Evolutionary conservation across 768 basidiomycete species (phyloP).

Genomic region (Collybia mongolica): DNA sequence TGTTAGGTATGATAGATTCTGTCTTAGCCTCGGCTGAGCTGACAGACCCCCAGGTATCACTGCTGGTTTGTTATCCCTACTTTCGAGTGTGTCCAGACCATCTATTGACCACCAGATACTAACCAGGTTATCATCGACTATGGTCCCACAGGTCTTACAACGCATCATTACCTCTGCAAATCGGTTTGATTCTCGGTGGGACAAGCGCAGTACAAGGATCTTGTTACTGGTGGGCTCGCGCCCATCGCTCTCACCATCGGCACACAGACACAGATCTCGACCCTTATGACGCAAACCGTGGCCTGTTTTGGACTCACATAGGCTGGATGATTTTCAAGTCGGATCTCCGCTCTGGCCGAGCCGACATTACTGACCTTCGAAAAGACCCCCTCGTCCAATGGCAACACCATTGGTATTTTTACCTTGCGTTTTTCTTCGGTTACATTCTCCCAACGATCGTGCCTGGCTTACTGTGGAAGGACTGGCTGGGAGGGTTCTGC

Average conservation of each 20-base stretch:
- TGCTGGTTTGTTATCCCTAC: constrained; percentile 33
- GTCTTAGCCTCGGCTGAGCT: constrained; percentile 12
- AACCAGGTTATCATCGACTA: constrained; percentile 72
- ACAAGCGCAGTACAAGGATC: constrained; percentile 86
- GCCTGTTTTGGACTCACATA: constrained; percentile 76
- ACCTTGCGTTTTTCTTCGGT: constrained; percentile 64
- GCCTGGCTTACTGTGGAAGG: constrained; percentile 70
- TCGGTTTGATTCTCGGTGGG: constrained; percentile 70
- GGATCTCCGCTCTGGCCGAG: constrained; percentile 63
- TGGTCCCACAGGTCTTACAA: constrained; percentile 88
- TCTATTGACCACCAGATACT: background rate
- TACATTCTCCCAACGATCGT: constrained; percentile 65
- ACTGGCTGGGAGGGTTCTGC: constrained; percentile 77
- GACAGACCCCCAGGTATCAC: constrained; percentile 40
- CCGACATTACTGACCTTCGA: constrained; percentile 71
- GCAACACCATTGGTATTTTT: constrained; percentile 76
- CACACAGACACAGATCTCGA: constrained; percentile 86
- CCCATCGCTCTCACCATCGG: constrained; percentile 82
- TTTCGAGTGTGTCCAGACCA: constrained; percentile 21
- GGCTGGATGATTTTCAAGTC: constrained; percentile 87
- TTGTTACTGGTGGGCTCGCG: constrained; percentile 84
- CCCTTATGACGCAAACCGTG: constrained; percentile 79
- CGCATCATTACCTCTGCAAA: constrained; percentile 68
- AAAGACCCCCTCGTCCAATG: constrained; percentile 70
- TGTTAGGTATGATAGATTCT: constrained; percentile 54